Base-by-base conservation (phyloP, 345 rosid species). In the Eucalyptus tenuipes region DNA sequence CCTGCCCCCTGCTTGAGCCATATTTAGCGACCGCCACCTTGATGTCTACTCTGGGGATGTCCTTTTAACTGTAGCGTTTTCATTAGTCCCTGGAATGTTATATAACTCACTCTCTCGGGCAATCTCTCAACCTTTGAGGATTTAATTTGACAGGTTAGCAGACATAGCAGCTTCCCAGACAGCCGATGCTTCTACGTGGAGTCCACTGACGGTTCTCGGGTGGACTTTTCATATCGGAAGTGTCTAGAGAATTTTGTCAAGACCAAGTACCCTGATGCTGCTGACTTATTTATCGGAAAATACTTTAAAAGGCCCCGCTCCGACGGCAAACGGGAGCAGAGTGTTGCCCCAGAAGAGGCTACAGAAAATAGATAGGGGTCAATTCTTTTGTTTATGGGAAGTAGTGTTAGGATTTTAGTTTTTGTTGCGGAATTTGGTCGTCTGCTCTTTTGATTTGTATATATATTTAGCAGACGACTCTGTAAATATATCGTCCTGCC, bases 181-280 rank as follows among this genome's bases (percentile, higher is more conserved):
- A 94, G 89, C 91, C 93, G 97, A 90, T 98, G 99, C 93, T 92
- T 98, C 89, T 97, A 88, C 86, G 93, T 94, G 42, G 97, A 96
- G 86, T 92, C 96, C 13, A 94, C 94, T 5, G 98, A 95, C 88
- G 98, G 99, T 64, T 44, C 89, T 17, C 93, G 90, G 88, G 94
- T 93, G 52, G 99, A 98, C 88, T 97, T 98, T 88, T 98, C 99
- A 1, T 98, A 95, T 92, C 93, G 91, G 13, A 98, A 98, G 79
- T 97, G 96, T 80, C 88, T 98, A 27, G 95, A 94, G 81, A 94
- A 91, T 88, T 93, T 91, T 52, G 40, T 98, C 85, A 94, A 88
- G 91, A 94, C 85, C 52, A 98, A 96, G 86, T 95, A 93, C 87
- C 97, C 99, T 5, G 89, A 90, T 49, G 84, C 92, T 48, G 99